Evolutionary conservation across 352 stramenopile species (phyloP), one percentile per base, ranked within the genome.

Genomic region (Pythium grandisporangium): DNA sequence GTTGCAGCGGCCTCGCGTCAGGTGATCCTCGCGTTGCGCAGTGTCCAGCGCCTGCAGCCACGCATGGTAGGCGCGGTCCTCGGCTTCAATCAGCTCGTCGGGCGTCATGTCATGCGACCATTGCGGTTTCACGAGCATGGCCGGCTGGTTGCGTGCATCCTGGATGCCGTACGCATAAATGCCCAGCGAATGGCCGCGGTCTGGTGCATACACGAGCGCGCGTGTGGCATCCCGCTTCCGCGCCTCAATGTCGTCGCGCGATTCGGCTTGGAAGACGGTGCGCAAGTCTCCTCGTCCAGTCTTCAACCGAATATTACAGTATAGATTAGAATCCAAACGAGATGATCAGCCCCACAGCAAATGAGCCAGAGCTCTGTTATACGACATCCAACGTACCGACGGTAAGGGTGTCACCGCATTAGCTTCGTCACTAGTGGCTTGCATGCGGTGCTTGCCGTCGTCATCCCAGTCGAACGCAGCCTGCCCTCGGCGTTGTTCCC

Each of bases 151-250:
- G 11, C 11, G 11, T 23, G 59, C 43, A 22, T 76, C 50, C 16
- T 84, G 60, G 30, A 92, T 63, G 8, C 70, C 76, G 20, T 66
- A 77, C 5, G 49, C 43, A 42, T 92, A 92, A 24, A 89, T 76
- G n/a, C 64, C 65, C 47, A 89, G 72, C 22, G 75, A 87, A 24
- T 82, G 55, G 23, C 74, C 73, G 6, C 67, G 68, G 42, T 92
- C 66, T 0, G 57, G 30, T 0, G 72, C 70, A 23, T 86, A 82
- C 37, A 62, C 57, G 6, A 89, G 62, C 29, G 57, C 41, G 1
- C 79, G 61, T 37, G 73, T 82, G 4, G 79, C 79, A 30, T 92
- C 79, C 30, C 55, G 66, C 54, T 88, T 89, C 19, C 79, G 70
- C 21, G 51, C 63, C 8, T 86, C 69, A 23, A 92, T 55, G 11